Base-by-base conservation (phyloP, 805 yeast genomes). In the Zygosaccharomyces siamensis region DNA sequence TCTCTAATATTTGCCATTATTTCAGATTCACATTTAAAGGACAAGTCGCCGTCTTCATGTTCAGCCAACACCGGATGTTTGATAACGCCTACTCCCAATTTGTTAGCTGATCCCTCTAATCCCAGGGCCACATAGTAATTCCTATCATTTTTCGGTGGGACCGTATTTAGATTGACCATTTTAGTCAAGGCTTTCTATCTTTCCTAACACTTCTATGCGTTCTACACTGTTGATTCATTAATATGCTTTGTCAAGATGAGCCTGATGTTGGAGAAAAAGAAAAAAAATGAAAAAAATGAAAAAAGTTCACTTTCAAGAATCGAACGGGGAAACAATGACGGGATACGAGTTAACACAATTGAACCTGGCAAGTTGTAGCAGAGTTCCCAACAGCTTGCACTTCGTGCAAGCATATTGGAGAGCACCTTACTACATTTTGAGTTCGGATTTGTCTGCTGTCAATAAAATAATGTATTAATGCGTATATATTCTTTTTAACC, bases 21-120 rank as follows among this genome's bases (percentile, higher is more conserved):
- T 50, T 77, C 78, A 0, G 96, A 95, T 33, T 81, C 70, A 59
- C 87, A 86, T 1, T 69, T 59, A 4, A 71, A 69, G 0, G 82
- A 68, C 20, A 81, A 69, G 21, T 72, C 77, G 3, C 93, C 93
- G 20, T 52, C 39, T 18, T 43, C 52, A 45, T 58, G 60, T n/a
- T 47, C 27, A 4, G 55, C 24, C 11, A 58, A 46, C 3, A 73
- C 49, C 6, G 75, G 74, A 56, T 93, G 99, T 58, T 78, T 82
- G 46, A 93, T 83, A 14, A 93, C 77, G 1, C 99, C 99, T 1
- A 92, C 93, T 1, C 97, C 99, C 2, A 93, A 75, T 64, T 93
- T 93, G 66, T 93, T 93, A 14, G 99, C 99, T 0, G 97, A 89
- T 1, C 99, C 99, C 66, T 93, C 99, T 28, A 93, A 75, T 1